Evolutionary conservation across 208 protist species (phyloP).

Genomic region (Leptomonas pyrrhocoris): DNA sequence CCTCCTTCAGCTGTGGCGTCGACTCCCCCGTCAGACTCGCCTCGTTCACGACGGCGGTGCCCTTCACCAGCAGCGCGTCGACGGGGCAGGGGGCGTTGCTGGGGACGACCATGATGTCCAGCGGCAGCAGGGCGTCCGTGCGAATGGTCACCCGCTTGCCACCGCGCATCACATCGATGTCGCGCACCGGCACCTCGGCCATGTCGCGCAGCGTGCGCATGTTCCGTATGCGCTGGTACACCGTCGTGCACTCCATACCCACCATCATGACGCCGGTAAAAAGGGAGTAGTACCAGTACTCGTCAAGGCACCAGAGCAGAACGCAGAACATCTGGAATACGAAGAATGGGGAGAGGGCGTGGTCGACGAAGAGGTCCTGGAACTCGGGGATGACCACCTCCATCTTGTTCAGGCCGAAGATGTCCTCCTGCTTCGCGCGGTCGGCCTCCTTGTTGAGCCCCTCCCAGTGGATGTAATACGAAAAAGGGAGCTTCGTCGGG

Average conservation of each 20-base stretch:
- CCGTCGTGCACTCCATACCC: slow-evolving; percentile 96
- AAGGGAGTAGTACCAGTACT: slow-evolving; percentile 98
- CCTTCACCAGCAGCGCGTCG: slow-evolving; percentile 95
- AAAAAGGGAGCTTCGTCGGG: slow-evolving; percentile 76
- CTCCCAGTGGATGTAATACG: slow-evolving; percentile 74
- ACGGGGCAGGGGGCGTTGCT: slow-evolving; percentile 89
- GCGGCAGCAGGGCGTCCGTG: slow-evolving; percentile 90
- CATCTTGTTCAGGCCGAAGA: slow-evolving; percentile 90
- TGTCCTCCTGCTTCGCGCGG: slow-evolving; percentile 61
- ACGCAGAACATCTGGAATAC: slow-evolving; percentile 99
- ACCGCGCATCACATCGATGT: slow-evolving; percentile 74
- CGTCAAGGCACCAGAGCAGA: slow-evolving; percentile 96
- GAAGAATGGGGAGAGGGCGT: slow-evolving; percentile 98
- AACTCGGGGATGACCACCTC: slow-evolving; percentile 96
- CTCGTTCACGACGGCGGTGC: slow-evolving; percentile 98
- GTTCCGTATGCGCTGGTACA: slow-evolving; percentile 94
- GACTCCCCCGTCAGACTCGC: slow-evolving; percentile 99
- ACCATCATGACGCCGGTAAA: slow-evolving; percentile 98
- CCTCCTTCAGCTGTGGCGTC: slow-evolving; percentile 97
- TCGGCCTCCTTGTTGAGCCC: slow-evolving; percentile 63
- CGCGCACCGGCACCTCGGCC: slow-evolving; percentile 86
- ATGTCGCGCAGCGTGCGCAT: slow-evolving; percentile 93
- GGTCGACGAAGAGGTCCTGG: slow-evolving; percentile 94
- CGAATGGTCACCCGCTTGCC: slow-evolving; percentile 58
- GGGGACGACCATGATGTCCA: slow-evolving; percentile 94